Evolutionary conservation across 345 rosid species (phyloP).

Genomic region (Melastoma malabathricum): DNA sequence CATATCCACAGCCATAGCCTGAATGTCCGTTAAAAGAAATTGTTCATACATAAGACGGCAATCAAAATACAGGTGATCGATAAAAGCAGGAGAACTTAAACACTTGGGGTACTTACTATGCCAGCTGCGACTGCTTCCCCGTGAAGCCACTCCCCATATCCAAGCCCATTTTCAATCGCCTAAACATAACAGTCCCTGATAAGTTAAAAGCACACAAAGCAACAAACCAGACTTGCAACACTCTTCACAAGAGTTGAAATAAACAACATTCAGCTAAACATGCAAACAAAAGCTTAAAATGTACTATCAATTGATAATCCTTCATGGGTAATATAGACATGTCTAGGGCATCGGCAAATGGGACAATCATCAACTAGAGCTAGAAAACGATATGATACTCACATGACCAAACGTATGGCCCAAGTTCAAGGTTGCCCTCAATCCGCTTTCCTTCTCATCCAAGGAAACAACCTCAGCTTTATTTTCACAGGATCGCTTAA

Average conservation of each 20-base stretch:
- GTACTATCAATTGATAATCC: neutral
- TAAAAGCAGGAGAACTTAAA: conserved; percentile 1
- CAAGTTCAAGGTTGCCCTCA: conserved; percentile 85
- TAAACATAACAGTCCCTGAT: conserved; percentile 13
- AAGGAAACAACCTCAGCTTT: conserved; percentile 95
- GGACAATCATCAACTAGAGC: neutral
- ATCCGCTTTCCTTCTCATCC: conserved; percentile 93
- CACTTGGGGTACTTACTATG: conserved; percentile 31
- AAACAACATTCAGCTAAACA: neutral
- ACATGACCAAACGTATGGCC: conserved; percentile 99
- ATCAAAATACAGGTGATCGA: neutral
- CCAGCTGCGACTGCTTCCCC: conserved; percentile 99
- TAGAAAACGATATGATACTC: conserved; percentile 14
- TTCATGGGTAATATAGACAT: neutral
- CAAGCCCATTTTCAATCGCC: conserved; percentile 94
- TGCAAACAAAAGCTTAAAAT: neutral
- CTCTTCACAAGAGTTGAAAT: neutral
- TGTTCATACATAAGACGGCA: conserved; percentile 4
- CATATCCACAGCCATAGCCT: conserved; percentile 99
- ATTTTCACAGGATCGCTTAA: conserved; percentile 92
- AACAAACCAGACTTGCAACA: neutral
- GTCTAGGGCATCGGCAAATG: neutral
- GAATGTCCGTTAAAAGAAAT: conserved; percentile 5
- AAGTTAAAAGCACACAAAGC: neutral
- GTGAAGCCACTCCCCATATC: conserved; percentile 94